Evolutionary conservation across 306 rosid species (phyloP).

Genomic region (Coriaria nepalensis): DNA sequence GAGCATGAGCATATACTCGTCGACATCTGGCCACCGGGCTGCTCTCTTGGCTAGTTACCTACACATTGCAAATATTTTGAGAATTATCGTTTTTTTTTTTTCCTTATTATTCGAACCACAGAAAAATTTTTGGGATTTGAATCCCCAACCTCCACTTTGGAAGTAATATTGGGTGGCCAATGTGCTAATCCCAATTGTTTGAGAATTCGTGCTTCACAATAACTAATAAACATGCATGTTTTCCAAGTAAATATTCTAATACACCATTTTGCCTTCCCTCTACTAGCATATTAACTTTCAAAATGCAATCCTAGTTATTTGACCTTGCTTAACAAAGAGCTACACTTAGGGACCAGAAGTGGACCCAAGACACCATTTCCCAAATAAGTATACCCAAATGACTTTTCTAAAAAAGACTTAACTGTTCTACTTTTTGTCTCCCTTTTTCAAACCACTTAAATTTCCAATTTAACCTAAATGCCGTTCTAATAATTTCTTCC

Average conservation of each 20-base stretch:
- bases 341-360: no score
- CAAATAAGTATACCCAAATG: no score
- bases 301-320: no score
- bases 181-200: neutral
- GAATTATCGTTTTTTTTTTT: no score
- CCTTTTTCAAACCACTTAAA: neutral
- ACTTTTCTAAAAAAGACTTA: neutral
- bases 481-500: neutral
- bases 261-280: no score
- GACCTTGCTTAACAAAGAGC: no score
- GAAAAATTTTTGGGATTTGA: no score
- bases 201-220: neutral
- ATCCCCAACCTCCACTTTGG: no score
- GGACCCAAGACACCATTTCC: neutral
- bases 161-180: neutral
- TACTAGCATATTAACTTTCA: no score
- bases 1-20: slow-evolving; percentile 17
- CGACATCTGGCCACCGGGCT: slow-evolving; percentile 17
- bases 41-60: slow-evolving; percentile 13
- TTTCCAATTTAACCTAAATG: neutral
- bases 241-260: no score
- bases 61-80: neutral
- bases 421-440: no score
- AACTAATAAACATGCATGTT: neutral
- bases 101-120: no score